A percentile compares a stretch with the other conserved stretches of the same genome.
These are phyloP conservation scores for Entrophospora sp. DNA, from an alignment of 192 early-diverging fungal species.

Conservation along the genomic window DNA sequence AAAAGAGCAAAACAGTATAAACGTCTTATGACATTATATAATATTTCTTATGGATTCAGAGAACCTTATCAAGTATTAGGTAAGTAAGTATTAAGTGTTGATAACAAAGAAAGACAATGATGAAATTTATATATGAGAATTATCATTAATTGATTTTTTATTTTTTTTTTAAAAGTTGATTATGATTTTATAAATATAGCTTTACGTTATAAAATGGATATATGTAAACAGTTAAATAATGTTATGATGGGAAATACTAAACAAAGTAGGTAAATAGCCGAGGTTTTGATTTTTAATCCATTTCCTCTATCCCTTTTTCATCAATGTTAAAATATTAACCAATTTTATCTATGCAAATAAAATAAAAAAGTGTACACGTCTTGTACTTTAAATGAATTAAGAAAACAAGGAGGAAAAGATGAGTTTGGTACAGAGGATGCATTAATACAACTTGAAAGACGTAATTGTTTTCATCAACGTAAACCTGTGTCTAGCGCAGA, in stretches of 20 bases:
- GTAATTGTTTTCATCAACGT: slow-evolving; percentile 68
- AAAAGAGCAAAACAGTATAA: slow-evolving; percentile 78
- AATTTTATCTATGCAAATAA: neutral
- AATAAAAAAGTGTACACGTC: slow-evolving; percentile 43
- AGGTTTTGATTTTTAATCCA: no score
- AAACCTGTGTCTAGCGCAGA: slow-evolving; percentile 49
- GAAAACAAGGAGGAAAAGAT: slow-evolving; percentile 47
- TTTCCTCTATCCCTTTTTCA: slow-evolving; percentile 1
- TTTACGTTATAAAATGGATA: slow-evolving; percentile 51
- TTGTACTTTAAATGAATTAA: slow-evolving; percentile 68
- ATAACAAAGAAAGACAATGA: neutral
- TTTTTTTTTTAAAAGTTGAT: slow-evolving; percentile 47
- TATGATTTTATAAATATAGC: slow-evolving; percentile 72
- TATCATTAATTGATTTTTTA: slow-evolving; percentile 7
- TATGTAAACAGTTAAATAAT: slow-evolving; percentile 52
- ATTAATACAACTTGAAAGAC: slow-evolving; percentile 65
- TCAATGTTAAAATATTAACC: neutral
- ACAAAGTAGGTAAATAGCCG: slow-evolving; percentile 61
- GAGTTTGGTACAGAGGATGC: slow-evolving; percentile 45
- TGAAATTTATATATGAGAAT: no score
- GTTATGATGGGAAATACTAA: slow-evolving; percentile 57
- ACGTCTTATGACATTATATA: slow-evolving; percentile 75
- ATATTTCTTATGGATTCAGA: slow-evolving; percentile 72
- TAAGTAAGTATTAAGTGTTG: slow-evolving; percentile 30
- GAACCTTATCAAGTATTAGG: slow-evolving; percentile 86